Percentiles rank a stretch among this genome's conserved stretches.
phyloP scores from a whole-genome alignment of 75 land plant genomes.

The Cryptomeria japonica region DNA sequence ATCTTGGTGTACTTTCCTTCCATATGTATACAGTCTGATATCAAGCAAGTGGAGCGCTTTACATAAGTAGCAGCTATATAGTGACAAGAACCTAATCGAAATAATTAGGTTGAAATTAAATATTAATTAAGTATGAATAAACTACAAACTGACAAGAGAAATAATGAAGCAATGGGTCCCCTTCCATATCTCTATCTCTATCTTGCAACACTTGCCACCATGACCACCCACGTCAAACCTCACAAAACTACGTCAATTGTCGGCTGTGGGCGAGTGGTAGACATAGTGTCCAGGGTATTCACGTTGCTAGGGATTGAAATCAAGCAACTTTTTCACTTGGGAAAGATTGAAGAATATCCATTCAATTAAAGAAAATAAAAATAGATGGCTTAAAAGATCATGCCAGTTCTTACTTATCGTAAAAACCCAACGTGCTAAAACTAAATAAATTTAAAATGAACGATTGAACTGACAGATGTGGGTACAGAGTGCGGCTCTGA shows the following conservation, averaged over 20 bases:
- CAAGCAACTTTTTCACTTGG: too few relatives aligned
- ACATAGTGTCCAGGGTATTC: not conserved
- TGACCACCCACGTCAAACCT: not conserved
- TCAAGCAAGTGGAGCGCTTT: not conserved
- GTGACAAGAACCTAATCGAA: not conserved
- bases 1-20: not conserved
- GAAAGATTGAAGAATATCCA: too few relatives aligned
- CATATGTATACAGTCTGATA: not conserved
- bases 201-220: not conserved
- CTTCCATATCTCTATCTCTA: not conserved
- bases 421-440: too few relatives aligned
- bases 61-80: not conserved
- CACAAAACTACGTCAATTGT: not conserved
- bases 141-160: not conserved
- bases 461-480: not conserved
- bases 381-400: too few relatives aligned
- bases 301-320: not conserved
- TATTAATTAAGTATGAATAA: not conserved
- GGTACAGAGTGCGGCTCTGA: not conserved
- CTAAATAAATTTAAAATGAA: not conserved
- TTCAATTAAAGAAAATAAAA: too few relatives aligned
- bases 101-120: not conserved
- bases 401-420: too few relatives aligned
- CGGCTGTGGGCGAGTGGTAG: not conserved
- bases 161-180: not conserved